Base-by-base conservation (phyloP, 805 yeast species). In the Ogataea pini region DNA sequence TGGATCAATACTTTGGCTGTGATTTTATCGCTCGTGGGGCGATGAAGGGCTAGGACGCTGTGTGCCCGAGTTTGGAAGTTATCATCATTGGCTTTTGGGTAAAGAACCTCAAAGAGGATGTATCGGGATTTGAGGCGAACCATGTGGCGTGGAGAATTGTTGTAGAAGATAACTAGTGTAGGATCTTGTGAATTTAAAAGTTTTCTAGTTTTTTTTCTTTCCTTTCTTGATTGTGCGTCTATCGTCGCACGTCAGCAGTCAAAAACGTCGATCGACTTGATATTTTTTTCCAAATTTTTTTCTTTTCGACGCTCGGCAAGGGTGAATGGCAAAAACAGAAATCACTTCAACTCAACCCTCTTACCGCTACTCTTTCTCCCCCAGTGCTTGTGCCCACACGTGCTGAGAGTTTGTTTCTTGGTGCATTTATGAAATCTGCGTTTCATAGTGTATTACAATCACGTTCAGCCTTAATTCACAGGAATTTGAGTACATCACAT, bases 101-200 rank as follows among this genome's bases (percentile, higher is more conserved):
- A 82, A 4, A 87, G 65, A 0, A 91, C 67, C 56, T 90, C 96
- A 64, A 92, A 91, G 3, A 90, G 72, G 10, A 91, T 74, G 59
- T 92, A 91, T 56, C 98, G 72, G 14, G 90, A 83, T 65, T 91
- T 91, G 24, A 91, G 73, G 60, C 98, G 79, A 13, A 91, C 98
- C 98, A 91, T 91, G 5, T n/a, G n/a, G n/a, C n/a, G n/a, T n/a
- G n/a, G n/a, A n/a, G n/a, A n/a, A n/a, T n/a, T n/a, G n/a, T n/a
- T n/a, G n/a, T n/a, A n/a, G n/a, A n/a, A n/a, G n/a, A n/a, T n/a
- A n/a, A n/a, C n/a, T n/a, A n/a, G n/a, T n/a, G n/a, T n/a, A n/a
- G n/a, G n/a, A n/a, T n/a, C n/a, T n/a, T n/a, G n/a, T n/a, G n/a
- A n/a, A n/a, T n/a, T n/a, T n/a, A n/a, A n/a, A n/a, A n/a, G n/a